Evolutionary conservation across 2,329 filamentous ascomycete genomes (phyloP).

Genomic region (Hypoxylon sp.): DNA sequence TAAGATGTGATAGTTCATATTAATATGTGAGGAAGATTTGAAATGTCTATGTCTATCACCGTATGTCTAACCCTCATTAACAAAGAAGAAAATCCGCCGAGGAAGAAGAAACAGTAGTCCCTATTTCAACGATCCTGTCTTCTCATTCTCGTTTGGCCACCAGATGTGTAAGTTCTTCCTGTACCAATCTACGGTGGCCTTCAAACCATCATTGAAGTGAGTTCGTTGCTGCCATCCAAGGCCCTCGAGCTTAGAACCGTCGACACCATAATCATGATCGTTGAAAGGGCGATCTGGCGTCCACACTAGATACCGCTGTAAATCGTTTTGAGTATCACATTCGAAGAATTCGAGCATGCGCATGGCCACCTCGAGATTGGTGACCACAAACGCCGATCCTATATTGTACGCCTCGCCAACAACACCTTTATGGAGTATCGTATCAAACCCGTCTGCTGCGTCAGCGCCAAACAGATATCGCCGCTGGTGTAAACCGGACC

Average conservation of each 20-base stretch:
- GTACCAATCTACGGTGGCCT: background rate
- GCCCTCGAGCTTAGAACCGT: background rate
- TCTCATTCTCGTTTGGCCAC: background rate
- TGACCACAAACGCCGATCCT: background rate
- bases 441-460: background rate
- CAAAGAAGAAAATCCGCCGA: background rate
- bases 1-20: background rate
- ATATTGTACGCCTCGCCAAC: conserved; percentile 2
- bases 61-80: background rate
- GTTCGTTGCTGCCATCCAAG: background rate
- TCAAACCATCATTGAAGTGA: background rate
- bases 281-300: conserved; percentile 2
- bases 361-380: background rate
- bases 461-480: background rate
- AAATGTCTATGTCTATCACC: background rate
- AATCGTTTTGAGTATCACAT: background rate
- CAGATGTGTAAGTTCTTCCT: background rate
- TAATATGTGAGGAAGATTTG: background rate
- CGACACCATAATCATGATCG: background rate
- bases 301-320: background rate
- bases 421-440: background rate
- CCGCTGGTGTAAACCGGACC: background rate
- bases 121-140: background rate
- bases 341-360: conserved; percentile 1
- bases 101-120: background rate